Evolutionary conservation across 2,329 filamentous ascomycete genomes (phyloP).

Genomic region (Arthrobotrys pseudoclavata): DNA sequence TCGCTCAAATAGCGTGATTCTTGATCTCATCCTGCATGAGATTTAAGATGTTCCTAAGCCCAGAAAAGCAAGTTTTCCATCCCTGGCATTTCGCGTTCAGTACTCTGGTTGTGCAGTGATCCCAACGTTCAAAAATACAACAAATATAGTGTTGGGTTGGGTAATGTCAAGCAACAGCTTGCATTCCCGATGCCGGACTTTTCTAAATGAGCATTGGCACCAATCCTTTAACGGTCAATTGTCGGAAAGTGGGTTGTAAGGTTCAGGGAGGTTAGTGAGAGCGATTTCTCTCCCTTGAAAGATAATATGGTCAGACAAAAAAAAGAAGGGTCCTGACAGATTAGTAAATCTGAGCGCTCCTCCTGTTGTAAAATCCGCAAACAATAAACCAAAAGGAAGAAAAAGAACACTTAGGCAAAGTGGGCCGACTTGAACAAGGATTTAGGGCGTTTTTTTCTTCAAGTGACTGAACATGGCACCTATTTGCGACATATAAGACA

Average conservation of each 20-base stretch:
- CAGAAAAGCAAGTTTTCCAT: constrained; percentile 39
- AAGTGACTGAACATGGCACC: neutral
- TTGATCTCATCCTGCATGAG: constrained; percentile 42
- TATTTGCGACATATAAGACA: constrained; percentile 21
- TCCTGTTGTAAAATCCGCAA: constrained; percentile 10
- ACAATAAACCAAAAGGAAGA: neutral
- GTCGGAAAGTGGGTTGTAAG: constrained; percentile 17
- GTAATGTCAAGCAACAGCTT: constrained; percentile 1
- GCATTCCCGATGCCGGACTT: constrained; percentile 16
- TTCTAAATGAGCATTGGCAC: constrained; percentile 12
- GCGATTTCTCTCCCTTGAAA: constrained; percentile 3
- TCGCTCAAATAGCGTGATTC: constrained; percentile 39
- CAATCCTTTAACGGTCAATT: constrained; percentile 12
- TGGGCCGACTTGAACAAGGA: constrained; percentile 37
- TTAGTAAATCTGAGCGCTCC: constrained; percentile 14
- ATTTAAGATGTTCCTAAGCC: constrained; percentile 17
- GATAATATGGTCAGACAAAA: constrained; percentile 1
- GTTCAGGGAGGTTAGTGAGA: constrained; percentile 15
- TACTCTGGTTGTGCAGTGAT: neutral
- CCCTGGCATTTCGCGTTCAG: constrained; percentile 11
- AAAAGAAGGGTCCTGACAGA: constrained; percentile 17
- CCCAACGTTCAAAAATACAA: constrained; percentile 49
- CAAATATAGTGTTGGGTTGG: constrained; percentile 43
- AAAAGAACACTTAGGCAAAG: constrained; percentile 15
- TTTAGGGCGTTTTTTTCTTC: constrained; percentile 3